Conservation (phyloP, 78 protist genomes). For the Dictyostelium capitatum region DNA sequence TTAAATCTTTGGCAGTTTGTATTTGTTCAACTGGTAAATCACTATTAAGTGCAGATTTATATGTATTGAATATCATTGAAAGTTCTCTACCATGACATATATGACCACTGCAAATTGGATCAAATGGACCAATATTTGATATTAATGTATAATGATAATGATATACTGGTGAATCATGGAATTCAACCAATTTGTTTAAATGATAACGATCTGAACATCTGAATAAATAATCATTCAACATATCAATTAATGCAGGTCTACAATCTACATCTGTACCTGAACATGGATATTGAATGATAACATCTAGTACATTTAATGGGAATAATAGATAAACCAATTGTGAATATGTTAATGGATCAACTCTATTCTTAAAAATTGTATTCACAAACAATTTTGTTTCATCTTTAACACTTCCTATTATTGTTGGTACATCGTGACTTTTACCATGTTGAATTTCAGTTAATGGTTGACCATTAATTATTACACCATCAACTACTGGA, state of each 20-base stretch:
- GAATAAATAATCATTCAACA: constrained; percentile 41
- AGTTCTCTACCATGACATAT: constrained; percentile 79
- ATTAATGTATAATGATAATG: constrained; percentile 11
- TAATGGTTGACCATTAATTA: constrained; percentile 37
- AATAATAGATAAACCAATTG: not conserved
- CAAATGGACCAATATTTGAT: constrained; percentile 7
- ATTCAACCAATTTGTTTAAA: not conserved
- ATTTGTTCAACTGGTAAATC: constrained; percentile 4
- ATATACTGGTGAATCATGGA: not conserved
- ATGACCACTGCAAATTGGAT: constrained; percentile 20
- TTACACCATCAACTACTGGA: constrained; percentile 41
- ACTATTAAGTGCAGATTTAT: not conserved
- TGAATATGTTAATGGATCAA: not conserved
- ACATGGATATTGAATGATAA: not conserved
- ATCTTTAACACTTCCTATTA: constrained; percentile 27
- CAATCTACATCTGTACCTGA: not conserved
- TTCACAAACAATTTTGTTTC: constrained; percentile 33
- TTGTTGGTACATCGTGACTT: constrained; percentile 48
- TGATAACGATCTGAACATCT: constrained; percentile 30
- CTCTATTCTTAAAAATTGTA: not conserved
- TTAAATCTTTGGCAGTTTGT: not conserved
- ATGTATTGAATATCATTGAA: constrained; percentile 19
- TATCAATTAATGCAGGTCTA: not conserved
- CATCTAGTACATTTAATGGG: not conserved
- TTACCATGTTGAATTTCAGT: constrained; percentile 16